Conservation (phyloP, 2,329 filamentous ascomycete genomes). For the Emmonsiellopsis sp. region DNA sequence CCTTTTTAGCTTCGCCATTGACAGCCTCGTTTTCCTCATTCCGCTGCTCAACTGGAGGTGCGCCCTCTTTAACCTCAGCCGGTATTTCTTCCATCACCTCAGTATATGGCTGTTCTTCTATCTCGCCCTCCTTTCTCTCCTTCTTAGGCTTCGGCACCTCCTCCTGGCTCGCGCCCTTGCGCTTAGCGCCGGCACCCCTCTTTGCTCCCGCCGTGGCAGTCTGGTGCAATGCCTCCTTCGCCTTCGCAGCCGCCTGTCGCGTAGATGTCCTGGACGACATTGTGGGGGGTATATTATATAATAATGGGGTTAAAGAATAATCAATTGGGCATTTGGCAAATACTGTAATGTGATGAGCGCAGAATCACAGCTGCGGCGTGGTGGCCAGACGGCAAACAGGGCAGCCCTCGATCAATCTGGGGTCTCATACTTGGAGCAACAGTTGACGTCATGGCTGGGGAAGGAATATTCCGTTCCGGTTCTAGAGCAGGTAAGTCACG, state of each 20-base stretch:
- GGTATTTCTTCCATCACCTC: neutral
- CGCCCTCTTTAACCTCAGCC: constrained; percentile 1
- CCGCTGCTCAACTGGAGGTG: constrained; percentile 7
- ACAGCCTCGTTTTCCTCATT: constrained; percentile 14
- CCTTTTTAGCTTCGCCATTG: constrained; percentile 14
- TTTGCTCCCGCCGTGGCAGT: constrained; percentile 22
- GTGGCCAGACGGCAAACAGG: no score
- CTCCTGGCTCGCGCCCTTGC: constrained; percentile 23
- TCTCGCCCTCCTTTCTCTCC: constrained; percentile 25
- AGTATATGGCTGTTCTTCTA: neutral
- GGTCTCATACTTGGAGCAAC: neutral
- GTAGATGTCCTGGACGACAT: constrained; percentile 32
- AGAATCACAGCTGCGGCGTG: no score
- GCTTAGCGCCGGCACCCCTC: constrained; percentile 27
- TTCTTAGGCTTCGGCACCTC: constrained; percentile 27
- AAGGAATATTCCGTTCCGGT: neutral
- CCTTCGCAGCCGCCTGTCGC: constrained; percentile 35
- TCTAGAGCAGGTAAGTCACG: neutral
- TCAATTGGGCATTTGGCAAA: no score
- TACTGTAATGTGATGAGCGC: no score
- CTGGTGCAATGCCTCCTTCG: constrained; percentile 31
- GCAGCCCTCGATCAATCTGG: neutral
- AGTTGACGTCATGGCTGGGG: neutral
- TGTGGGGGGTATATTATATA: neutral
- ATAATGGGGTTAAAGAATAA: neutral